Percentiles rank a stretch among this genome's conserved stretches.
Evolutionary conservation across 2,329 filamentous ascomycete genomes (phyloP).

Genomic region (Penicillium sp.): DNA sequence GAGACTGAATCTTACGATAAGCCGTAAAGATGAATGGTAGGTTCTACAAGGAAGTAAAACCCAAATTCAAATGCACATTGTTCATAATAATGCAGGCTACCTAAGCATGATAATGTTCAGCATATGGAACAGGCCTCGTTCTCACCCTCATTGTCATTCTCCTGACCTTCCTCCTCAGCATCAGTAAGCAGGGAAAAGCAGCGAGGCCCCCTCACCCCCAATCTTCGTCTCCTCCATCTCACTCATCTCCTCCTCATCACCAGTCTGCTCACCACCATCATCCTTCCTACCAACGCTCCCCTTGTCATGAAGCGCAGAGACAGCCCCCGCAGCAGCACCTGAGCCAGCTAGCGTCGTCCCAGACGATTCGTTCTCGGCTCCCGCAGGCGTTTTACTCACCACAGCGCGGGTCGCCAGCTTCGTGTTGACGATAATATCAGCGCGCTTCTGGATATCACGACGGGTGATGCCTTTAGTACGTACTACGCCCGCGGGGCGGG

Average conservation of each 20-base stretch:
- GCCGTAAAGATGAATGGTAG: too few relatives aligned
- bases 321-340: slow-evolving; percentile 41
- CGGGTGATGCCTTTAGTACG: slow-evolving; percentile 58
- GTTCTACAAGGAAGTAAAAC: too few relatives aligned
- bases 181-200: slow-evolving; percentile 18
- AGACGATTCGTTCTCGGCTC: slow-evolving; percentile 21
- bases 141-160: too few relatives aligned
- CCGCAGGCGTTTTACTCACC: slow-evolving; percentile 22
- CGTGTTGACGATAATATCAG: slow-evolving; percentile 53
- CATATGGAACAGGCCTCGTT: slow-evolving; percentile 6
- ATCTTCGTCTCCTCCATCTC: slow-evolving; percentile 50
- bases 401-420: slow-evolving; percentile 33
- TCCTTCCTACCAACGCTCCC: slow-evolving; percentile 1
- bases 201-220: slow-evolving; percentile 25
- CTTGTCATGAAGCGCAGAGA: slow-evolving; percentile 46
- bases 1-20: too few relatives aligned
- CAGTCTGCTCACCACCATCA: slow-evolving; percentile 39
- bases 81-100: slow-evolving; percentile 12
- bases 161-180: slow-evolving; percentile 24
- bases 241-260: slow-evolving; percentile 66
- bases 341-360: slow-evolving; percentile 12
- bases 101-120: slow-evolving; percentile 12
- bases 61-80: neutral
- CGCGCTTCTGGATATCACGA: slow-evolving; percentile 56
- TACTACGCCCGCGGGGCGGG: slow-evolving; percentile 39